A percentile compares a stretch with the other conserved stretches of the same genome.
phyloP scores from a whole-genome alignment of 2,329 filamentous ascomycete genomes.

The Aspergillus amoenus region DNA sequence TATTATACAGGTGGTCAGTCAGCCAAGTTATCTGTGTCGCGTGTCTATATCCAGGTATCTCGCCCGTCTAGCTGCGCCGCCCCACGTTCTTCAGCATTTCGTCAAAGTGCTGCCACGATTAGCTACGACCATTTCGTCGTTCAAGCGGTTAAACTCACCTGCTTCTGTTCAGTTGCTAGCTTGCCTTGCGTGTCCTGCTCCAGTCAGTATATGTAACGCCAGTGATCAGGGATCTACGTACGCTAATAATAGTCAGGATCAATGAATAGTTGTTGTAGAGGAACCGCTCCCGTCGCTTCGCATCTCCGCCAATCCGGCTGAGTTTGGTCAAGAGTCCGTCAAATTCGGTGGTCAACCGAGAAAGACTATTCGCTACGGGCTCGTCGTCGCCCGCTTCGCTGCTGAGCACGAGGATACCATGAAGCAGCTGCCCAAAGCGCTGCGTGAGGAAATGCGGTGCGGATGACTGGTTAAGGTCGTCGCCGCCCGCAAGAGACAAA shows the following conservation, averaged over 20 bases:
- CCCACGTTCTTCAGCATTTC: constrained; percentile 38
- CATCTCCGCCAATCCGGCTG: constrained; percentile 72
- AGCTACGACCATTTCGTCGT: constrained; percentile 3
- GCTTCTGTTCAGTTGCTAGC: constrained; percentile 67
- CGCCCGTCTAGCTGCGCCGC: constrained; percentile 25
- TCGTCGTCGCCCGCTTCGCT: constrained; percentile 93
- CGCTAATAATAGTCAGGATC: constrained; percentile 86
- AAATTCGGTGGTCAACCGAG: constrained; percentile 74
- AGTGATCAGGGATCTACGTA: constrained; percentile 26
- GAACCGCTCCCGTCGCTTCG: constrained; percentile 80
- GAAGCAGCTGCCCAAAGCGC: constrained; percentile 88
- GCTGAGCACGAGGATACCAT: constrained; percentile 79
- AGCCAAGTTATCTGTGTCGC: not conserved
- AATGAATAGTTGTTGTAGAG: constrained; percentile 95
- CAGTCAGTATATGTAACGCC: constrained; percentile 12
- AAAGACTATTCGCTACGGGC: constrained; percentile 78
- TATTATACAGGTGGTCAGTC: not conserved
- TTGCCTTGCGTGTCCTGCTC: constrained; percentile 48
- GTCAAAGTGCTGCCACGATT: constrained; percentile 38
- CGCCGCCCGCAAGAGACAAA: constrained; percentile 52
- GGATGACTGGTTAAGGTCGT: constrained; percentile 43
- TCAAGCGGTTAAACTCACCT: constrained; percentile 27
- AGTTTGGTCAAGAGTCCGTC: constrained; percentile 79
- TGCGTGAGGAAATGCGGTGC: constrained; percentile 92
- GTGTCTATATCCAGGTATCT: constrained; percentile 5